Conservation (phyloP, 345 rosid genomes). For the Rubroshorea leprosula region DNA sequence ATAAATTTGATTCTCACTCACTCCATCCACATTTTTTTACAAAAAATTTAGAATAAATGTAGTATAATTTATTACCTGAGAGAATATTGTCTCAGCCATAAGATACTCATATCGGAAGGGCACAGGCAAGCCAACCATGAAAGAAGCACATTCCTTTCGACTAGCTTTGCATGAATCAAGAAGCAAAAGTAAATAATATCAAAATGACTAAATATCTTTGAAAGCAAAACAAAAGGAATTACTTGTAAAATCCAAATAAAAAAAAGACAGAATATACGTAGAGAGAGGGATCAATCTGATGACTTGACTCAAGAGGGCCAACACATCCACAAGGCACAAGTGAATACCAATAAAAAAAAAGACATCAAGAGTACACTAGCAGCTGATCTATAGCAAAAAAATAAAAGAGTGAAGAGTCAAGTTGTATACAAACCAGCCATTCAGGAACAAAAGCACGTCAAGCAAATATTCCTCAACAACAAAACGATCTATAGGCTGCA, state of each 20-base stretch:
- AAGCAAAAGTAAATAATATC: constrained; percentile 31
- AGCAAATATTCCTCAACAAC: constrained; percentile 87
- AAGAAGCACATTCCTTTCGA: constrained; percentile 98
- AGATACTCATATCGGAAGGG: constrained; percentile 95
- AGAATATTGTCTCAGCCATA: constrained; percentile 96
- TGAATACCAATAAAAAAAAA: neutral
- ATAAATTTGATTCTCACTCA: too few species aligned
- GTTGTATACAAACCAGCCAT: constrained; percentile 77
- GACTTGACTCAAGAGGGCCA: neutral
- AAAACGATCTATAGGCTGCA: constrained; percentile 93
- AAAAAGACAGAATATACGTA: neutral
- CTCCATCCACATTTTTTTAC: too few species aligned
- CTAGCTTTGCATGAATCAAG: constrained; percentile 81
- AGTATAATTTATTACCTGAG: constrained; percentile 57
- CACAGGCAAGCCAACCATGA: constrained; percentile 91
- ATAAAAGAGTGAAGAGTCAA: constrained; percentile 1
- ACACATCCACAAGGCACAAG: neutral
- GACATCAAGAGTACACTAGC: neutral
- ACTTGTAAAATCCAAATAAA: constrained; percentile 8
- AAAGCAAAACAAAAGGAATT: neutral
- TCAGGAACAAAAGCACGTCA: constrained; percentile 88
- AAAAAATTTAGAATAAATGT: neutral
- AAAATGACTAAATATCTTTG: neutral
- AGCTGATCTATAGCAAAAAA: neutral
- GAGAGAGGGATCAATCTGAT: constrained; percentile 12